These are phyloP conservation scores for Xylariales sp. DNA, from an alignment of 2,329 filamentous ascomycete genomes.

Conservation along the genomic window DNA sequence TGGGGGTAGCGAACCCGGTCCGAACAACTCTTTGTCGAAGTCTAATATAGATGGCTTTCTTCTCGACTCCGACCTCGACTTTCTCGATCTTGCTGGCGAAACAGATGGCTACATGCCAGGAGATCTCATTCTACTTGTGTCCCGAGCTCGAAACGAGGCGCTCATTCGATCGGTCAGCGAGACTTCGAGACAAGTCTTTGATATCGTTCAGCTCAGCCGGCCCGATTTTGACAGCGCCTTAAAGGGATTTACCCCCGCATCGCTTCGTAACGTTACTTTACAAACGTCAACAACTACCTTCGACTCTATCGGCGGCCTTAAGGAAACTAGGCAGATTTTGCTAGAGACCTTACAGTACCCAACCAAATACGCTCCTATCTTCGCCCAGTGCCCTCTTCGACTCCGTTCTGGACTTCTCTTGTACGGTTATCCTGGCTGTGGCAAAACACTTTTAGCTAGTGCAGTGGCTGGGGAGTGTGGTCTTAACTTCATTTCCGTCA, in stretches of 20 bases:
- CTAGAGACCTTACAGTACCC: constrained; percentile 97
- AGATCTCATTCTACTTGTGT: constrained; percentile 86
- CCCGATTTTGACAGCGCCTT: constrained; percentile 86
- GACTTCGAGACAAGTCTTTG: constrained; percentile 58
- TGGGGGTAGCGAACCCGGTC: constrained; percentile 69
- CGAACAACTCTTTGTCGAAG: constrained; percentile 49
- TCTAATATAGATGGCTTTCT: constrained; percentile 71
- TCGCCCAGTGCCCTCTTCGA: constrained; percentile 94
- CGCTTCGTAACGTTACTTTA: constrained; percentile 91
- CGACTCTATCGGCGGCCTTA: constrained; percentile 88
- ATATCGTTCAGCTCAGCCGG: constrained; percentile 72
- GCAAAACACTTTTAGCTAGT: constrained; percentile 94
- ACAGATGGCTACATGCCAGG: constrained; percentile 99
- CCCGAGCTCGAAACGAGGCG: constrained; percentile 89
- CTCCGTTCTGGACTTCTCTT: constrained; percentile 91
- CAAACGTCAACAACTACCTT: constrained; percentile 95
- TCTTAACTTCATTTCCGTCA: constrained; percentile 98
- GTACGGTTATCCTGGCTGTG: constrained; percentile 95
- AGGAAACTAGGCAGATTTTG: constrained; percentile 87
- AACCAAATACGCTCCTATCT: constrained; percentile 97
- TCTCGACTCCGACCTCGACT: constrained; percentile 82
- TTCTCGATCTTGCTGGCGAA: constrained; percentile 90
- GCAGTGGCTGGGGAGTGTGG: constrained; percentile 98
- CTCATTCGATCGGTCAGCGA: constrained; percentile 83
- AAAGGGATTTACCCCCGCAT: constrained; percentile 93